These are phyloP conservation scores for Tetrahymena borealis DNA, from an alignment of 73 alveolate genomes.

Conservation along the genomic window DNA sequence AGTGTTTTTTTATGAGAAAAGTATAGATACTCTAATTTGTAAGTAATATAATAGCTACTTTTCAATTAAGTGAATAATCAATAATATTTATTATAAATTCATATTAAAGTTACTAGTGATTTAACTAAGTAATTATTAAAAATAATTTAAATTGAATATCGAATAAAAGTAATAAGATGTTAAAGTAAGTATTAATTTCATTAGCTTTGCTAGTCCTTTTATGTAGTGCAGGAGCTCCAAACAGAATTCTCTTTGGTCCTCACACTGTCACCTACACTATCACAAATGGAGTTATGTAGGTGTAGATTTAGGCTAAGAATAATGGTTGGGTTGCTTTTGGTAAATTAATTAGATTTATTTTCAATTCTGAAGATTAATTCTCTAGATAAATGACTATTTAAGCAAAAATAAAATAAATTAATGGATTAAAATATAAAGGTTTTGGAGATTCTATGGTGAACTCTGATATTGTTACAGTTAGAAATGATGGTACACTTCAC, in stretches of 20 bases:
- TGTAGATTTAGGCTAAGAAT: not conserved
- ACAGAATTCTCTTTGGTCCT: not conserved
- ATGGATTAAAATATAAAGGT: not conserved
- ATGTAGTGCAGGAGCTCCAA: not conserved
- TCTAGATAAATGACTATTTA: too few relatives aligned
- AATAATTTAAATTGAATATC: too few relatives aligned
- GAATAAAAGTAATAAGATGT: not conserved
- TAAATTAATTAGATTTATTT: not conserved
- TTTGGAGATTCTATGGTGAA: not conserved
- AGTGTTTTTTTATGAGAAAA: too few relatives aligned
- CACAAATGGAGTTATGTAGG: not conserved
- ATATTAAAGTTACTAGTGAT: too few relatives aligned
- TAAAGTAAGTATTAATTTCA: not conserved
- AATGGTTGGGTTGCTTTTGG: not conserved
- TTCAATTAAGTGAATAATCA: too few relatives aligned
- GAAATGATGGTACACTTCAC: not conserved
- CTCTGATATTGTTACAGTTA: not conserved
- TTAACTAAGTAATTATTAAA: too few relatives aligned
- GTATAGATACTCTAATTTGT: too few relatives aligned
- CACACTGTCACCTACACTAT: not conserved
- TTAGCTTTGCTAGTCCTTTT: not conserved
- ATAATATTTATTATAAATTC: too few relatives aligned
- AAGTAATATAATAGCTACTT: too few relatives aligned
- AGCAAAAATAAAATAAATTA: too few relatives aligned
- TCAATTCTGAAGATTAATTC: too few relatives aligned